Evolutionary conservation across 768 basidiomycete species (phyloP).

Genomic region (Pulveroboletus sp.): DNA sequence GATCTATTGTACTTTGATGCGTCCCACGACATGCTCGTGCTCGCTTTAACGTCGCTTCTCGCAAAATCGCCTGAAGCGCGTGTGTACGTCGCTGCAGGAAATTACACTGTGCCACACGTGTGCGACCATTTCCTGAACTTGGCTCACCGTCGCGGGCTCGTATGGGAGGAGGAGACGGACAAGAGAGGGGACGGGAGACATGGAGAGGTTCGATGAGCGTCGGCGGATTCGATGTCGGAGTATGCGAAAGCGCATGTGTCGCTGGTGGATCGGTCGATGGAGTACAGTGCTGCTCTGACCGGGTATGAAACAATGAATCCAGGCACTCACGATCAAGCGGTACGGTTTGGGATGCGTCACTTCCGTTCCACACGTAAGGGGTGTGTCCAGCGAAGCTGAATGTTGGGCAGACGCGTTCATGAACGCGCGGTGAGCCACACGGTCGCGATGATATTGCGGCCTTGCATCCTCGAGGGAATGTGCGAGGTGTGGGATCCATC

Average conservation of each 20-base stretch:
- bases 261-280: constrained; percentile 62
- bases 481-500: not conserved
- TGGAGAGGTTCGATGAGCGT: constrained; percentile 51
- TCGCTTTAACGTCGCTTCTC: constrained; percentile 48
- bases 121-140: constrained; percentile 10
- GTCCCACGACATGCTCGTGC: constrained; percentile 54
- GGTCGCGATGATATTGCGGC: not conserved
- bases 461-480: not conserved
- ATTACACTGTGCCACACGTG: constrained; percentile 41
- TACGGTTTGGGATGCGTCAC: not conserved
- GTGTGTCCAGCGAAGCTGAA: not conserved
- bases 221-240: constrained; percentile 40
- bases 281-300: not conserved
- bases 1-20: constrained; percentile 60
- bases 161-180: not conserved
- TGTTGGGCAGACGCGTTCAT: not conserved
- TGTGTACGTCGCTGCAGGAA: constrained; percentile 53
- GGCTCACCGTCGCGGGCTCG: constrained; percentile 30
- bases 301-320: not conserved
- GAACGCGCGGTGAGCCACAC: not conserved
- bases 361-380: constrained; percentile 1
- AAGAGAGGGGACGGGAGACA: constrained; percentile 2
- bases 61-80: constrained; percentile 36
- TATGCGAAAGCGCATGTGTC: constrained; percentile 53
- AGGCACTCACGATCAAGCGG: too few relatives aligned